Base-by-base conservation (phyloP, 257 asterid species). In the Rhazya stricta region DNA sequence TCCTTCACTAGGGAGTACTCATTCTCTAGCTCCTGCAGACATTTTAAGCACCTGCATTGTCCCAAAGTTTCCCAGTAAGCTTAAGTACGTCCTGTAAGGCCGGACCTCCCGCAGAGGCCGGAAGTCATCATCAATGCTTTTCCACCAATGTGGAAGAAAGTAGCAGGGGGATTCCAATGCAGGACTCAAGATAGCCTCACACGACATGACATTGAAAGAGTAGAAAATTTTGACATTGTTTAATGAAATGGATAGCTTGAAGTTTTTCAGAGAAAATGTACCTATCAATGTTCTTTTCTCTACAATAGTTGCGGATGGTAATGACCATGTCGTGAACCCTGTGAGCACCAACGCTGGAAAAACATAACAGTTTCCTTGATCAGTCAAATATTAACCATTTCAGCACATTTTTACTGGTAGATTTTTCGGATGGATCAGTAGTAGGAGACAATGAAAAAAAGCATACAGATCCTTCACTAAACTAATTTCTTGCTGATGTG, bases 281-380 rank as follows among this genome's bases (percentile, higher is more conserved):
- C 98, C 93, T 95, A 53, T 91, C 97, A 63, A 84, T 85, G 77
- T 85, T 88, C 77, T 86, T 81, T 67, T 86, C 92, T 76, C 89
- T 95, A 73, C 98, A 93, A 75, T 71, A 79, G 84, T 82, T 83
- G 69, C 90, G 85, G 86, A 93, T 87, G 70, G 77, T 80, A 76
- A 74, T 74, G 82, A 84, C 80, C 50, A 48, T 74, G 32, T 53
- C 74, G 21, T 80, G 86, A 56, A 83, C 84, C 58, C 82, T 80
- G 18, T 80, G 84, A 19, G 86, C 86, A 25, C 84, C 84, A 56
- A 79, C 77, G 78, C 86, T 83, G 82, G 29, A 56, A 30, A 30
- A 54, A 32, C 19, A 30, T 25, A 25, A 62, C 62, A 15, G 9
- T 70, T 42, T 7, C 6, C 23, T 27, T 61, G 11, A 3, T 45